phyloP scores from a whole-genome alignment of 768 basidiomycete species.

The Collybia nuda region DNA sequence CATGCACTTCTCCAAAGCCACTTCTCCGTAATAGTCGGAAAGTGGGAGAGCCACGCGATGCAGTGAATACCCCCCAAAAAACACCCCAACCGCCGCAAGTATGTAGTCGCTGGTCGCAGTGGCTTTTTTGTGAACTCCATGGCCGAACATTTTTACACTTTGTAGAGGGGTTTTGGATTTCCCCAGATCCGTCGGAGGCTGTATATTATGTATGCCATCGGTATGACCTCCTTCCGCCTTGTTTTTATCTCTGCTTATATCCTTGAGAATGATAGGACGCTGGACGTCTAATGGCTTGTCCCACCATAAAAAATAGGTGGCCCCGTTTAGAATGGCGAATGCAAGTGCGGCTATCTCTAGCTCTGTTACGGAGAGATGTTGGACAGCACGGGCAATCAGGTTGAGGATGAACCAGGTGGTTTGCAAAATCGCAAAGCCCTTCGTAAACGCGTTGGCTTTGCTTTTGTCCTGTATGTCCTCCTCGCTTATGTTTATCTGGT shows the following conservation, averaged over 20 bases:
- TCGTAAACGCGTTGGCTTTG: slow-evolving; percentile 29
- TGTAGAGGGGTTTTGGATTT: no score
- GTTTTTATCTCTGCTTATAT: not conserved
- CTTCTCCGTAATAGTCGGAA: slow-evolving; percentile 5
- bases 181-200: no score
- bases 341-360: slow-evolving; percentile 32
- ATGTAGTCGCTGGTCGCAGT: no score
- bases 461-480: slow-evolving; percentile 28
- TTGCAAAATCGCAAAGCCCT: slow-evolving; percentile 28
- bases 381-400: slow-evolving; percentile 19
- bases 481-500: not conserved
- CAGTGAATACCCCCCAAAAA: slow-evolving; percentile 13
- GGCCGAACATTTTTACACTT: no score
- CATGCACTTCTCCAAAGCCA: slow-evolving; percentile 5
- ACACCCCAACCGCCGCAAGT: not conserved
- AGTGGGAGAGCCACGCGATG: slow-evolving; percentile 8
- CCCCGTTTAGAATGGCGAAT: slow-evolving; percentile 22
- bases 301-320: slow-evolving; percentile 32
- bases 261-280: slow-evolving; percentile 4
- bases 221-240: no score
- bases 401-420: slow-evolving; percentile 29
- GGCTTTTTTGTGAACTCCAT: no score
- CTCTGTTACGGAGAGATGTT: slow-evolving; percentile 24
- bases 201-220: no score
- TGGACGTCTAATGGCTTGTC: slow-evolving; percentile 27